Percentiles rank a stretch among this genome's conserved stretches.
phyloP scores from a whole-genome alignment of 2,329 filamentous ascomycete genomes.

The Aspergillus aculeatinus region DNA sequence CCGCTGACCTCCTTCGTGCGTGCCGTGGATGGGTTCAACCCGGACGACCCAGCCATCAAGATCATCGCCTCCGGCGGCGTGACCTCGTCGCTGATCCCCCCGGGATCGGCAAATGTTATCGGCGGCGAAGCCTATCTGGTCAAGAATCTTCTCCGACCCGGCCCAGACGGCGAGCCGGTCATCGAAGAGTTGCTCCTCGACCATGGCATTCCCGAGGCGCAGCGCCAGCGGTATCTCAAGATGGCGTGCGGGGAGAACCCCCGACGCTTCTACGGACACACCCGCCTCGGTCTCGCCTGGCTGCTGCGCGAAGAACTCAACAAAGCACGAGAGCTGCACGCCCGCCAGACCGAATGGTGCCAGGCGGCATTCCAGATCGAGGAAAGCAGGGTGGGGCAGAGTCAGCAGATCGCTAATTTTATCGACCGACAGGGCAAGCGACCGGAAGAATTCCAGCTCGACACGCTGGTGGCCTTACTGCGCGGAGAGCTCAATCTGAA shows the following conservation, averaged over 20 bases:
- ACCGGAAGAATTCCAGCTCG: conserved; percentile 56
- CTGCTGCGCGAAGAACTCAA: conserved; percentile 68
- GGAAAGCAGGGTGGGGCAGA: background rate
- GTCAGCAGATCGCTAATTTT: background rate
- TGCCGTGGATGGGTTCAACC: conserved; percentile 64
- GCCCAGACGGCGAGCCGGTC: conserved; percentile 53
- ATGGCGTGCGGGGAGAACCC: conserved; percentile 74
- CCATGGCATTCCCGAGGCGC: conserved; percentile 54
- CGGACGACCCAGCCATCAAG: conserved; percentile 63
- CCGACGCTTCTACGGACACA: conserved; percentile 60
- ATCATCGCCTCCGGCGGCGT: conserved; percentile 73
- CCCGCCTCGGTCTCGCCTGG: conserved; percentile 67
- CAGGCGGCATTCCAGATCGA: background rate
- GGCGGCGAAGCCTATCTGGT: conserved; percentile 69
- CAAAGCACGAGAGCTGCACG: conserved; percentile 21
- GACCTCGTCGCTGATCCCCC: conserved; percentile 65
- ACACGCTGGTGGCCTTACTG: conserved; percentile 61
- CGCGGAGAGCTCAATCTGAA: conserved; percentile 69
- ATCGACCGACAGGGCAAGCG: background rate
- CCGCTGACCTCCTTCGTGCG: conserved; percentile 64
- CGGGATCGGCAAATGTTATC: conserved; percentile 71
- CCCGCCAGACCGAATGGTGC: background rate
- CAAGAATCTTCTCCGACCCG: conserved; percentile 63
- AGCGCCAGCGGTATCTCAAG: conserved; percentile 69
- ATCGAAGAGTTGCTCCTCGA: conserved; percentile 65